phyloP scores from a whole-genome alignment of 129 eudicot species.

The Flaveria bidentis region DNA sequence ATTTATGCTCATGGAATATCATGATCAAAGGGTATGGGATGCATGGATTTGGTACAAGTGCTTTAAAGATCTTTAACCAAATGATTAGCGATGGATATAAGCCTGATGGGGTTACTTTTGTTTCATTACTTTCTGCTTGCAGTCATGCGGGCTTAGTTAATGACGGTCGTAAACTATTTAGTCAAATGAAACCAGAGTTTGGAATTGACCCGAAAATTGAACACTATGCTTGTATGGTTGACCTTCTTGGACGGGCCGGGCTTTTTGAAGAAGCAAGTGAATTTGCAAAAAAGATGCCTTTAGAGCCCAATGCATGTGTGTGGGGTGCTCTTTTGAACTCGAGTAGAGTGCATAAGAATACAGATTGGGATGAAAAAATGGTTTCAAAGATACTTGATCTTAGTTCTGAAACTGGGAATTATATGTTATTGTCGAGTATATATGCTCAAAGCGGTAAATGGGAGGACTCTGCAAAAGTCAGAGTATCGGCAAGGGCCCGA shows the following conservation, averaged over 20 bases:
- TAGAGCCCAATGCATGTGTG: conserved; percentile 66
- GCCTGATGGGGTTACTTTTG: conserved; percentile 73
- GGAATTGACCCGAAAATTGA: conserved; percentile 58
- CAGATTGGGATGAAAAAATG: conserved; percentile 45
- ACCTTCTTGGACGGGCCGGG: conserved; percentile 83
- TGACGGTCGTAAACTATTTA: conserved; percentile 51
- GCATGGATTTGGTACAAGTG: conserved; percentile 61
- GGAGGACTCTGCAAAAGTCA: conserved; percentile 73
- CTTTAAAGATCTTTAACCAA: conserved; percentile 45
- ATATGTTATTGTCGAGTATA: conserved; percentile 69
- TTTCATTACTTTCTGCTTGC: conserved; percentile 76
- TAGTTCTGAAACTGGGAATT: conserved; percentile 50
- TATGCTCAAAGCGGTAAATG: conserved; percentile 68
- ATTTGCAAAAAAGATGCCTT: conserved; percentile 54
- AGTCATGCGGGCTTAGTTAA: conserved; percentile 71
- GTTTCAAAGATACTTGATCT: conserved; percentile 45
- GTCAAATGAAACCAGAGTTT: conserved; percentile 49
- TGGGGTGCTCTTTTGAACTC: conserved; percentile 79
- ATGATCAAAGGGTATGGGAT: conserved; percentile 78
- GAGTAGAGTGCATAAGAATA: conserved; percentile 53
- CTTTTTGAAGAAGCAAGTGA: conserved; percentile 60
- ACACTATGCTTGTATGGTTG: conserved; percentile 76
- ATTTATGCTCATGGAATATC: conserved; percentile 63
- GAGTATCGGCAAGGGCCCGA: conserved; percentile 55
- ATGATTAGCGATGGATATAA: conserved; percentile 47